These are phyloP conservation scores for Craterostigma plantagineum DNA, from an alignment of 257 asterid genomes.

Conservation along the genomic window DNA sequence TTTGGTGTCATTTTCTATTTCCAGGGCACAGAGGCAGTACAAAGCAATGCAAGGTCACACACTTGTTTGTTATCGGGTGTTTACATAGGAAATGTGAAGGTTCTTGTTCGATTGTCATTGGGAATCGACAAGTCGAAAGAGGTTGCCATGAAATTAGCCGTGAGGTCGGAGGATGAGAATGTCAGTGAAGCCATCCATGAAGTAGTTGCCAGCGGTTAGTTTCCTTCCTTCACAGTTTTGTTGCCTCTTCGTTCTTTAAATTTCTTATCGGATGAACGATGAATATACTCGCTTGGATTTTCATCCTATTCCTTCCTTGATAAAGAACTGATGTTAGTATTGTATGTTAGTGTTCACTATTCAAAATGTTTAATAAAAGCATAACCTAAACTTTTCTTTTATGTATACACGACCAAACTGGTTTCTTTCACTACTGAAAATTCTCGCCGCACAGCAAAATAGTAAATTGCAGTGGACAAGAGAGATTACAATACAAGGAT, in stretches of 20 bases:
- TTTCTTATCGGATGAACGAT: not conserved
- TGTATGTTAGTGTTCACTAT: too few species aligned
- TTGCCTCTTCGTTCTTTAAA: too few species aligned
- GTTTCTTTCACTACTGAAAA: too few species aligned
- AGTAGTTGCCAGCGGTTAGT: conserved; percentile 80
- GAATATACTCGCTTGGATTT: too few species aligned
- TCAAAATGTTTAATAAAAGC: too few species aligned
- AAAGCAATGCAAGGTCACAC: conserved; percentile 83
- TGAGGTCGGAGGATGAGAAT: conserved; percentile 70
- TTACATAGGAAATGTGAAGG: conserved; percentile 77
- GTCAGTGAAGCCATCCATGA: conserved; percentile 89
- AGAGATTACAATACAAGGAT: not conserved
- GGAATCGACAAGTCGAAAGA: conserved; percentile 78
- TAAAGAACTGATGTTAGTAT: too few species aligned
- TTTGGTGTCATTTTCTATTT: conserved; percentile 2
- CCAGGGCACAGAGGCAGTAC: conserved; percentile 84
- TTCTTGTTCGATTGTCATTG: conserved; percentile 78
- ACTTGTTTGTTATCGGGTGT: conserved; percentile 84
- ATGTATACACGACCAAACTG: too few species aligned
- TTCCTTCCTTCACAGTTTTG: conserved; percentile 2
- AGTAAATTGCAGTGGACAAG: not conserved
- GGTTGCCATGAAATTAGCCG: conserved; percentile 94
- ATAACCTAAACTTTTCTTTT: too few species aligned
- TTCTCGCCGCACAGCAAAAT: too few species aligned
- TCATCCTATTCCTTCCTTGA: too few species aligned